Evolutionary conservation across 75 land plant genomes (phyloP), one percentile per base, ranked within the genome.

Genomic region (Larix kaempferi): DNA sequence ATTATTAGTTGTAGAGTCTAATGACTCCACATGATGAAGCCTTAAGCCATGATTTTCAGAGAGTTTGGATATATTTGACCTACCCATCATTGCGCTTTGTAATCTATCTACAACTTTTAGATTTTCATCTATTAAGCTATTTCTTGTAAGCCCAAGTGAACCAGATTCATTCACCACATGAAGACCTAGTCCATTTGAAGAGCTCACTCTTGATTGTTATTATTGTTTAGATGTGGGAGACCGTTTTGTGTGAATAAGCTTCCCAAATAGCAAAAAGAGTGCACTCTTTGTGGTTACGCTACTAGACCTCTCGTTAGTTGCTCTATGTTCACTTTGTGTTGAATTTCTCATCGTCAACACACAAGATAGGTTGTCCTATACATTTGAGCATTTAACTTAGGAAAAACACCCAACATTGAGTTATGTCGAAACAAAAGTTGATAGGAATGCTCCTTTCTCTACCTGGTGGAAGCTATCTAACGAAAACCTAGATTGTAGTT

Each of bases 211-310:
- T 11, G 86, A 76, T 8, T 73, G 69, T 29, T 79, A 79, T 19
- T 80, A 76, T 74, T 73, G 82, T 59, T 84, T 82, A 55, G 74
- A 37, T 60, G 80, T 79, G 22, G 69, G 39, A 16, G 81, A 41
- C 35, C 56, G 59, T 35, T 75, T 74, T 19, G 88, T 72, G 56
- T 85, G 81, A 29, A 87, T 87, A 26, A 81, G 44, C 67, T 87
- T 82, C 58, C 89, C 89, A 82, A 85, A 87, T 4, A 87, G 84
- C 56, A 84, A 55, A 58, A 87, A 85, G 56, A 84, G 65, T 2
- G 81, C 60, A 58, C 76, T 79, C 74, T 74, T 81, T 58, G 65
- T 59, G 57, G 56, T 63, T 59, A 77, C 54, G 21, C 22, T 74
- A 52, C 54, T 66, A 15, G 69, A 37, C 59, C 58, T 75, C 23